Percentiles rank a stretch among this genome's conserved stretches.
These are phyloP conservation scores for Hemisphaericaspora lyxosophila DNA, from an alignment of 1,139 yeast species.

Conservation along the genomic window DNA sequence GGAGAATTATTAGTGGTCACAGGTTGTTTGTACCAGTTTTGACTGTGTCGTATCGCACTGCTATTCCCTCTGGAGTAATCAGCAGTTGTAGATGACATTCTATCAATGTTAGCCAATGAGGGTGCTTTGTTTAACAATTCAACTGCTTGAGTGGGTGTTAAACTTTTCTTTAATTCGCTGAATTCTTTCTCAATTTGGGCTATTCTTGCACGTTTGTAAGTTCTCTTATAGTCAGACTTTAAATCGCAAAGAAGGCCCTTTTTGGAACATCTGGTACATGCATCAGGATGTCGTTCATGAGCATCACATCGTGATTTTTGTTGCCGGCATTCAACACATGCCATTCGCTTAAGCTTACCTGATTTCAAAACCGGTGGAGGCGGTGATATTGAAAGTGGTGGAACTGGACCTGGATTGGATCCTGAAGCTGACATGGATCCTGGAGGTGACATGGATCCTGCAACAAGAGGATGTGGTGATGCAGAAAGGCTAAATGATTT, in stretches of 20 bases:
- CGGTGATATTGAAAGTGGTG: conserved; percentile 5
- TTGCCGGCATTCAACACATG: conserved; percentile 95
- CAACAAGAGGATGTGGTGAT: conserved; percentile 6
- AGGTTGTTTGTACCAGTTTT: neutral
- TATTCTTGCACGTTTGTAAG: conserved; percentile 81
- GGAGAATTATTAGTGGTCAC: neutral
- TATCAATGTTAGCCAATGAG: conserved; percentile 18
- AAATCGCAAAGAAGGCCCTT: conserved; percentile 69
- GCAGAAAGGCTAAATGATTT: conserved; percentile 3
- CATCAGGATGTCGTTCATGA: conserved; percentile 68
- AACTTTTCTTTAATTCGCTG: conserved; percentile 58
- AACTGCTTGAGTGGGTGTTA: conserved; percentile 53
- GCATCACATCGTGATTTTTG: conserved; percentile 92
- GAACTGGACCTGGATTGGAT: neutral
- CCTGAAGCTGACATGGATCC: neutral
- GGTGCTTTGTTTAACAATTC: conserved; percentile 41
- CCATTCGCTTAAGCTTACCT: conserved; percentile 57
- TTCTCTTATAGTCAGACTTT: conserved; percentile 80
- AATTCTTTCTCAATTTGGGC: conserved; percentile 84
- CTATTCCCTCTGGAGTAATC: conserved; percentile 3
- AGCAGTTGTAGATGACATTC: neutral
- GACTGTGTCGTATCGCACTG: conserved; percentile 8
- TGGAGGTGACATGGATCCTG: conserved; percentile 3
- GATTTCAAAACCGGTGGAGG: conserved; percentile 16
- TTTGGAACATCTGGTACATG: conserved; percentile 79